Percentiles rank a stretch among this genome's conserved stretches.
phyloP scores from a whole-genome alignment of 176 grass and related monocot species.

The Ananas comosus region DNA sequence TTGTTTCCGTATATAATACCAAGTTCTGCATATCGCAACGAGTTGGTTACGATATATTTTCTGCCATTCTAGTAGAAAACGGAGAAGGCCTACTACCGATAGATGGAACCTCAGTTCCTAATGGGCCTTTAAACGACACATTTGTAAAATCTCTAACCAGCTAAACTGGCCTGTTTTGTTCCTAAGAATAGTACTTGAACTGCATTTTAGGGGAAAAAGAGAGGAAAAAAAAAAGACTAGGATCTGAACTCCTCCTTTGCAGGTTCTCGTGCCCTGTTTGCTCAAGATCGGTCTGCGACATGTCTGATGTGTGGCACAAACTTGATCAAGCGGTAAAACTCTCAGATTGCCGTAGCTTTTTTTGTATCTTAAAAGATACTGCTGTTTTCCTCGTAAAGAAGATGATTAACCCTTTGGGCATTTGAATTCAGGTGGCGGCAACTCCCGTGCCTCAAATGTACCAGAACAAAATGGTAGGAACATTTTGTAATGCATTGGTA shows the following conservation, averaged over 20 bases:
- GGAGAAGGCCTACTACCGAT: too few species aligned
- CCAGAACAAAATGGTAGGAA: conserved; percentile 68
- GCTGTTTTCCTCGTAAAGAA: not conserved
- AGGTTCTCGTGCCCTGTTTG: conserved; percentile 87
- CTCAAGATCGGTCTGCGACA: conserved; percentile 66
- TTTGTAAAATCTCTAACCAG: too few species aligned
- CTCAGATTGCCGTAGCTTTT: not conserved
- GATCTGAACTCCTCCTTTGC: not conserved
- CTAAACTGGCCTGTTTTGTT: too few species aligned
- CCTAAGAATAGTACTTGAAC: too few species aligned
- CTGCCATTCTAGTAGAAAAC: too few species aligned
- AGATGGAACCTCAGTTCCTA: too few species aligned
- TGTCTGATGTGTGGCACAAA: conserved; percentile 52
- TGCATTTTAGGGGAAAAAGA: too few species aligned
- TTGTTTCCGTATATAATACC: too few species aligned
- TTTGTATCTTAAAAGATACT: not conserved
- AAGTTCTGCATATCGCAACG: too few species aligned
- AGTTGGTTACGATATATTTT: too few species aligned
- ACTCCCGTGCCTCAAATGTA: conserved; percentile 68
- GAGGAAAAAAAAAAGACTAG: not conserved
- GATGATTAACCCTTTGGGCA: not conserved
- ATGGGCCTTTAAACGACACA: too few species aligned
- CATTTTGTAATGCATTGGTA: not conserved
- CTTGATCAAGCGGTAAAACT: conserved; percentile 57
- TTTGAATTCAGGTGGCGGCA: conserved; percentile 47